A percentile compares a stretch with the other conserved stretches of the same genome.
phyloP scores from a whole-genome alignment of 768 basidiomycete species.

The Boletus rubropictus region DNA sequence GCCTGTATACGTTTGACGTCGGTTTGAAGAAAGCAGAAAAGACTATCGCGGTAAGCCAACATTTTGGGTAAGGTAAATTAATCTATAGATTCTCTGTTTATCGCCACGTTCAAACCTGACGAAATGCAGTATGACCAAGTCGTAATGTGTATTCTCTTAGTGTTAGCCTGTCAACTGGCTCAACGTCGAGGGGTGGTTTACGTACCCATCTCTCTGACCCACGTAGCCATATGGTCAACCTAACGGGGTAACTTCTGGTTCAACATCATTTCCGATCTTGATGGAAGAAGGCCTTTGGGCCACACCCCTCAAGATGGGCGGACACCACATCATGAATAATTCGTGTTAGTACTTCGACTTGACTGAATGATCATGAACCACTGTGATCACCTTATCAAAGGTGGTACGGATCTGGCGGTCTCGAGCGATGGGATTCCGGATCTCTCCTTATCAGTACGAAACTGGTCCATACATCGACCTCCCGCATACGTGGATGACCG shows the following conservation, averaged over 20 bases:
- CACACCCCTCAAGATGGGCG: background rate
- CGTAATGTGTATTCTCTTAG: background rate
- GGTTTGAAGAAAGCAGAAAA: background rate
- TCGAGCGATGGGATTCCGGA: background rate
- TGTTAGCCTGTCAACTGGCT: background rate
- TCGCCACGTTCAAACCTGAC: background rate
- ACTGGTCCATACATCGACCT: background rate
- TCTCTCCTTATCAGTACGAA: background rate
- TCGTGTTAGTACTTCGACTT: background rate
- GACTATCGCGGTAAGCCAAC: background rate
- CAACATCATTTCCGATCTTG: background rate
- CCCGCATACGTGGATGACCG: background rate
- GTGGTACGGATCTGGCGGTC: background rate
- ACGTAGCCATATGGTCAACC: background rate
- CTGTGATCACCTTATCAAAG: background rate
- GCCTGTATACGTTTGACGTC: background rate
- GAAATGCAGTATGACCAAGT: no score
- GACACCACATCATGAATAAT: background rate
- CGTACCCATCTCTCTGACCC: background rate
- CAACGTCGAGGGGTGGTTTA: background rate
- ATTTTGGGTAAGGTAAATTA: background rate
- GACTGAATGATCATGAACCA: background rate
- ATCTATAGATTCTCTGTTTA: background rate
- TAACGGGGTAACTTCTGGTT: background rate
- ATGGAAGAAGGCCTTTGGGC: background rate